Evolutionary conservation across 257 asterid species (phyloP).

Genomic region (Solanum habrochaites): DNA sequence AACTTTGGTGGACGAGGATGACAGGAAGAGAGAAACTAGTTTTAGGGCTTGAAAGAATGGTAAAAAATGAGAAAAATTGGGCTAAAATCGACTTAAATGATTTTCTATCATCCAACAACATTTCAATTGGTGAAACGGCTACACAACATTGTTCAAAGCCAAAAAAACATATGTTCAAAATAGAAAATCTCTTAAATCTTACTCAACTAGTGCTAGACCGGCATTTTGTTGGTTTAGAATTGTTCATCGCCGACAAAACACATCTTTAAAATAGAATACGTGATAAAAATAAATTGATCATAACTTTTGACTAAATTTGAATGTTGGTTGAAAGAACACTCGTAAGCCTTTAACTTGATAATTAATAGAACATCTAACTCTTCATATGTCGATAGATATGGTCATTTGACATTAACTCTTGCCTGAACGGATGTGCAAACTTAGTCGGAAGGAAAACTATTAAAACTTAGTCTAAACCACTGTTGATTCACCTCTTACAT

Average conservation of each 20-base stretch:
- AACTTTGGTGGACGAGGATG: neutral
- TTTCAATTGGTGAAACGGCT: neutral
- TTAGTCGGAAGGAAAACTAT: neutral
- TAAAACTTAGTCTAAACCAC: neutral
- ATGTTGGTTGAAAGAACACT: neutral
- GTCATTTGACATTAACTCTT: neutral
- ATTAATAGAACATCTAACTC: neutral
- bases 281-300: too few species aligned
- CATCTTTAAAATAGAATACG: neutral
- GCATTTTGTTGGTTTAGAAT: too few species aligned
- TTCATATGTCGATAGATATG: neutral
- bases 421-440: too few species aligned
- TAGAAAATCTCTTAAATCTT: too few species aligned
- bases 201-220: neutral
- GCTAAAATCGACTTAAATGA: neutral
- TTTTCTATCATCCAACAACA: accelerated
- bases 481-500: neutral
- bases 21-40: too few species aligned
- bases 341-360: neutral
- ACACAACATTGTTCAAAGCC: neutral
- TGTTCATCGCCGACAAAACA: neutral
- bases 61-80: neutral
- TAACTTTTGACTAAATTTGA: neutral
- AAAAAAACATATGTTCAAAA: neutral
- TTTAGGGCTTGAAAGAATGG: neutral